These are phyloP conservation scores for Syncephalastrum monosporum DNA, from an alignment of 371 early-diverging fungal genomes.

Conservation along the genomic window DNA sequence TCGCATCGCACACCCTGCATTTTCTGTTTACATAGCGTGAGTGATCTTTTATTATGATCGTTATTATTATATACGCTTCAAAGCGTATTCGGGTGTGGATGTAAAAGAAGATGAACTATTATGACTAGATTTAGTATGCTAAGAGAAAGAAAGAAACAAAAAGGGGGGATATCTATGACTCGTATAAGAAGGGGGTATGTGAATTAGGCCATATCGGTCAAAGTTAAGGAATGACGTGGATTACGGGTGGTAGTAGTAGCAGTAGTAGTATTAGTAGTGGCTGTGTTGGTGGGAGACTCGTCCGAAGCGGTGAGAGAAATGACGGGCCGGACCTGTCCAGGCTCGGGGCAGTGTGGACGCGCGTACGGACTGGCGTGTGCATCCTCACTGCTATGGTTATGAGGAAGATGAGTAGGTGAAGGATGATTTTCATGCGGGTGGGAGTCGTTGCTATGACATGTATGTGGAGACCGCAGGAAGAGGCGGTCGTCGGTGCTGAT, in stretches of 20 bases:
- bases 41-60: no score
- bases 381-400: not conserved
- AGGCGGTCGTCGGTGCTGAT: conserved; percentile 9
- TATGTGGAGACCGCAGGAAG: not conserved
- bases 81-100: no score
- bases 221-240: no score
- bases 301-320: conserved; percentile 12
- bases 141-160: no score
- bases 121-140: no score
- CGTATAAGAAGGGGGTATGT: no score
- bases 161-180: no score
- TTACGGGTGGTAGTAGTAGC: conserved; percentile 2
- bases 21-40: no score
- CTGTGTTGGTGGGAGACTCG: conserved; percentile 1
- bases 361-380: conserved; percentile 17
- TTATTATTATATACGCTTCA: no score
- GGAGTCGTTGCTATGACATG: not conserved
- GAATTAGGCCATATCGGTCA: no score
- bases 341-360: conserved; percentile 25
- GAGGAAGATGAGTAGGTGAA: not conserved
- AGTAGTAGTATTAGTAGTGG: conserved; percentile 4
- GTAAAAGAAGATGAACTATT: no score
- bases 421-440: not conserved
- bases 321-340: conserved; percentile 20
- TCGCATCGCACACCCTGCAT: no score